A percentile compares a stretch with the other conserved stretches of the same genome.
phyloP scores from a whole-genome alignment of 2,329 filamentous ascomycete species.

The Colletotrichum siamense region DNA sequence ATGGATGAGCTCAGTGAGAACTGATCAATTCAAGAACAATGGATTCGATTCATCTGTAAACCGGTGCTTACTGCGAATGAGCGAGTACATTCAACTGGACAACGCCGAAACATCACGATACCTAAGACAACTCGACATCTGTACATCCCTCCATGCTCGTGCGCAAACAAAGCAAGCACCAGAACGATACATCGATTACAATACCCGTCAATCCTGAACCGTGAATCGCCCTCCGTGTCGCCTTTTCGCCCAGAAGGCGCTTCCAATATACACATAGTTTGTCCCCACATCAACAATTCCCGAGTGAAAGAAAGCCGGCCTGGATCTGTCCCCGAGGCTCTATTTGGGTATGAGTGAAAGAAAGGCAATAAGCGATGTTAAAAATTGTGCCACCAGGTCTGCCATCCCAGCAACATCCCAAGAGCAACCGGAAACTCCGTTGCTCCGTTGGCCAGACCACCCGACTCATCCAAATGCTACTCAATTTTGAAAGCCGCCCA shows the following conservation, averaged over 20 bases:
- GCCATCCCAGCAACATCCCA: constrained; percentile 1
- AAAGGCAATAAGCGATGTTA: constrained; percentile 19
- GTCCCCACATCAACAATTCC: constrained; percentile 13
- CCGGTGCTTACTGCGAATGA: background rate
- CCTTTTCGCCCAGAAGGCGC: background rate
- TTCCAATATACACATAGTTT: constrained; percentile 18
- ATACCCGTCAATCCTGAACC: constrained; percentile 4
- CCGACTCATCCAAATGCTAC: background rate
- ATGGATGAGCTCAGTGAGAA: background rate
- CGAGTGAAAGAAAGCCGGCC: constrained; percentile 20
- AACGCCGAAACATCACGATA: background rate
- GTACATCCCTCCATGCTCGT: background rate
- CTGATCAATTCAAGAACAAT: background rate
- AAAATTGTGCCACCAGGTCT: constrained; percentile 11
- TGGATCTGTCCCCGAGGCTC: constrained; percentile 7
- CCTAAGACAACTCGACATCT: background rate
- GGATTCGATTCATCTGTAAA: background rate
- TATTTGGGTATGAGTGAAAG: constrained; percentile 24
- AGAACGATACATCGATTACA: constrained; percentile 12
- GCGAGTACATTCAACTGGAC: background rate
- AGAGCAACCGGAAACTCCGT: background rate
- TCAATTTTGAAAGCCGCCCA: background rate
- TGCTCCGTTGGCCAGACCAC: constrained; percentile 3
- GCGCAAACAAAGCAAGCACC: background rate
- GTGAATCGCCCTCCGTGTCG: background rate